A percentile compares a stretch with the other conserved stretches of the same genome.
phyloP scores from a whole-genome alignment of 352 stramenopile genomes.

The Globisporangium canariense region DNA sequence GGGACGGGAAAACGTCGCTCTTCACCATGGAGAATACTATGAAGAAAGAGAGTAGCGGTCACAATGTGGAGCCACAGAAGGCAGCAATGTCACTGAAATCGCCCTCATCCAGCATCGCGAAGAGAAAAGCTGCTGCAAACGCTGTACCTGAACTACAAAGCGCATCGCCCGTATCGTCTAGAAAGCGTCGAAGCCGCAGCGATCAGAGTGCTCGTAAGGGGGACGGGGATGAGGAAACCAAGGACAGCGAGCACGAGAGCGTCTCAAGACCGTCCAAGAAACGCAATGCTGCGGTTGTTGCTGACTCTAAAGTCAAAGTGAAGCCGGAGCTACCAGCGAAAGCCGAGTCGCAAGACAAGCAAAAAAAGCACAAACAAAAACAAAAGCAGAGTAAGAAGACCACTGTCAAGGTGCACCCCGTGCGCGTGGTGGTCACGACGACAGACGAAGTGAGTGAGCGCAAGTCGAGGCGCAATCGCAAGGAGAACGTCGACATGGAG shows the following conservation, averaged over 20 bases:
- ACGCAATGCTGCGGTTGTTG: not conserved
- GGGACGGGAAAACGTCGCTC: constrained; percentile 47
- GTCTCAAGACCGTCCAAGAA: constrained; percentile 1
- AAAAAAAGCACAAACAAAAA: not conserved
- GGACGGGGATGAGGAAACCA: constrained; percentile 5
- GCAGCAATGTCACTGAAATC: not conserved
- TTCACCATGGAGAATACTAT: constrained; percentile 22
- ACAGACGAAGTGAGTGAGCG: constrained; percentile 50
- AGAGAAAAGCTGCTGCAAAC: not conserved
- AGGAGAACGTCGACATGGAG: constrained; percentile 48
- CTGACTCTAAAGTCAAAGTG: not conserved
- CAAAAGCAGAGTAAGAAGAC: not conserved
- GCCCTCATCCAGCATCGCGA: not conserved
- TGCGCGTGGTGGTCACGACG: constrained; percentile 48
- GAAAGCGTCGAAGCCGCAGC: constrained; percentile 1
- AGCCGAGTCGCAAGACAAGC: not conserved
- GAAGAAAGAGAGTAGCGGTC: constrained; percentile 15
- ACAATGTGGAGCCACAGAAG: constrained; percentile 11
- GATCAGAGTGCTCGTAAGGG: not conserved
- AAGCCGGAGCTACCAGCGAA: constrained; percentile 2
- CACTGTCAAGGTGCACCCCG: constrained; percentile 1
- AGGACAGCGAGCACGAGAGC: not conserved
- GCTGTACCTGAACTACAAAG: no score
- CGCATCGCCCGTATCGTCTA: not conserved
- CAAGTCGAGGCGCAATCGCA: constrained; percentile 27